These are phyloP conservation scores for Ceratocystiopsis minuta DNA, from an alignment of 2,329 filamentous ascomycete species.

Conservation along the genomic window DNA sequence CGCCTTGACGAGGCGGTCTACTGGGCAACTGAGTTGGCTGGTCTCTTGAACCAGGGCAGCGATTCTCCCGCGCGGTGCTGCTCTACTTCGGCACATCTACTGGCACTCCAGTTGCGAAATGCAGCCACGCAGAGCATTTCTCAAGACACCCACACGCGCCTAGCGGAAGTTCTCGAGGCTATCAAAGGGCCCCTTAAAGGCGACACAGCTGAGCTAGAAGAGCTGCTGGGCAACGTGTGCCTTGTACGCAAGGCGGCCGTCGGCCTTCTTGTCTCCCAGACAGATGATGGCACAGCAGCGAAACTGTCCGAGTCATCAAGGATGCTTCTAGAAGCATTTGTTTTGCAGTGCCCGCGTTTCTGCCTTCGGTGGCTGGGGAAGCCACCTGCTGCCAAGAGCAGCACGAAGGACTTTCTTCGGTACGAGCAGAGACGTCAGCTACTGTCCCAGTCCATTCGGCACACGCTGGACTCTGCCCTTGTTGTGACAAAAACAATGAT, in stretches of 20 bases:
- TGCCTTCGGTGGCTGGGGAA: conserved; percentile 44
- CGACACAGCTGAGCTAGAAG: conserved; percentile 39
- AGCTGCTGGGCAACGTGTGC: conserved; percentile 39
- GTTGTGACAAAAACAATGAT: conserved; percentile 36
- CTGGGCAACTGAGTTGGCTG: conserved; percentile 34
- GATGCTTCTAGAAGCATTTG: conserved; percentile 33
- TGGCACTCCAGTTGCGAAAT: conserved; percentile 34
- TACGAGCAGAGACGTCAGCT: conserved; percentile 42
- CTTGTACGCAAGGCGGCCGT: conserved; percentile 35
- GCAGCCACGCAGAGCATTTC: conserved; percentile 17
- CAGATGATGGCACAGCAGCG: background rate
- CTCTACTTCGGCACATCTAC: conserved; percentile 34
- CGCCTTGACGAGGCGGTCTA: conserved; percentile 31
- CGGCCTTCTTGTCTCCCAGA: conserved; percentile 21
- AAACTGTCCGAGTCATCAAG: conserved; percentile 9
- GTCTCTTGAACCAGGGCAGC: conserved; percentile 17
- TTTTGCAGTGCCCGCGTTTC: conserved; percentile 42
- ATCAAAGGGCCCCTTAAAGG: conserved; percentile 43
- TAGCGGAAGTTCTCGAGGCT: conserved; percentile 31
- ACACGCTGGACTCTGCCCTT: conserved; percentile 42
- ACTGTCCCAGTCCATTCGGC: conserved; percentile 31
- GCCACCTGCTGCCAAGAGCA: conserved; percentile 29
- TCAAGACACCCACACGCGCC: conserved; percentile 20
- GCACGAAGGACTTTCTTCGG: conserved; percentile 38
- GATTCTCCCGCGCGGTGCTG: conserved; percentile 33